Evolutionary conservation across 345 rosid species (phyloP).

Genomic region (Boechera divaricarpa): DNA sequence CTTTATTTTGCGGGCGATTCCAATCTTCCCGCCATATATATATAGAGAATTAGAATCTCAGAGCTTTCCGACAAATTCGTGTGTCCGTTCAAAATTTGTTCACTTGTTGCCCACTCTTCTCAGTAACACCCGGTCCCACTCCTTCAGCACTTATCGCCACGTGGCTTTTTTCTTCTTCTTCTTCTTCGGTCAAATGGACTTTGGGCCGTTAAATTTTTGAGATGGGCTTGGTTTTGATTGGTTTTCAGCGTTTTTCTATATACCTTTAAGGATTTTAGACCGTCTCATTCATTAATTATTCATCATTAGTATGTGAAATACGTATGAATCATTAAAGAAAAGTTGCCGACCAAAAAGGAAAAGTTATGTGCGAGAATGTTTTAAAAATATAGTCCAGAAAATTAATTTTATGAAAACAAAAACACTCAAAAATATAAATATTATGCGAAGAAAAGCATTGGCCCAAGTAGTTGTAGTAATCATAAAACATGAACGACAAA

Average conservation of each 20-base stretch:
- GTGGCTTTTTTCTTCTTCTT: not conserved
- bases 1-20: not conserved
- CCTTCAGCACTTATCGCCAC: not conserved
- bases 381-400: no score
- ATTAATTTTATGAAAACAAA: no score
- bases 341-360: no score
- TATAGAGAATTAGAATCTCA: not conserved
- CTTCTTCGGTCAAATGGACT: not conserved
- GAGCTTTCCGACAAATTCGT: constrained; percentile 26
- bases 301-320: no score
- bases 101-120: constrained; percentile 36
- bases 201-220: not conserved
- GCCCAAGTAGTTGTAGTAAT: not conserved
- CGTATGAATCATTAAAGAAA: no score
- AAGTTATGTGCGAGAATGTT: no score
- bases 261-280: no score
- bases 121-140: constrained; percentile 32
- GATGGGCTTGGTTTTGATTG: not conserved
- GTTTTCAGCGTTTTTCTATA: not conserved
- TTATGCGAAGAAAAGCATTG: not conserved
- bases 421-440: no score
- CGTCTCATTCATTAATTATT: no score
- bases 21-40: not conserved
- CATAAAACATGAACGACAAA: not conserved
- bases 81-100: constrained; percentile 16